Conservation (phyloP, 441 rosid genomes). For the Brassica hybrid region DNA sequence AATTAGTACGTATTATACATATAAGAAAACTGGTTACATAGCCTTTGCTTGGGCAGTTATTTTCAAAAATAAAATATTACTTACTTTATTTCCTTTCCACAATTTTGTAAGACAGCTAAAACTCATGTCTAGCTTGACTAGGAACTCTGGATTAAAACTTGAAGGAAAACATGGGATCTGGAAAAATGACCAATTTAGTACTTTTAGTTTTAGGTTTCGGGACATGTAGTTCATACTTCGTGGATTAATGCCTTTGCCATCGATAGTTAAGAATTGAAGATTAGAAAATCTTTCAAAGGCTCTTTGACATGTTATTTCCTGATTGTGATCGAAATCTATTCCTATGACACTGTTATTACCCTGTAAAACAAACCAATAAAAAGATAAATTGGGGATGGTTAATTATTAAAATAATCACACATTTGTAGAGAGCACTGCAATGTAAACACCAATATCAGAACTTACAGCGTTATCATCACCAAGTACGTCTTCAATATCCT, state of each 20-base stretch:
- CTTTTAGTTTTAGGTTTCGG: background rate
- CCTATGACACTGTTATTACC: background rate
- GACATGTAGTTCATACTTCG: background rate
- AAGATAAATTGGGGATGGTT: background rate
- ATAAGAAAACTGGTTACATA: background rate
- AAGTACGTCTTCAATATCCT: background rate
- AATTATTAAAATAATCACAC: background rate
- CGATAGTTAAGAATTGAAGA: background rate
- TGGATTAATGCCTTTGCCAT: background rate
- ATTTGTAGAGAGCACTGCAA: background rate
- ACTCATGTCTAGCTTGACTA: background rate
- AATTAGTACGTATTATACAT: no score
- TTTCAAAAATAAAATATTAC: background rate
- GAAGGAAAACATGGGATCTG: background rate
- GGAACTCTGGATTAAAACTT: background rate
- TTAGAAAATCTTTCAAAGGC: background rate
- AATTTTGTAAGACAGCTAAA: background rate
- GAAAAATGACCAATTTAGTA: background rate
- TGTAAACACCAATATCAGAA: background rate
- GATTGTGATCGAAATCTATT: background rate
- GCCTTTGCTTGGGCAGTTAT: background rate
- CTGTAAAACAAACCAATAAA: background rate
- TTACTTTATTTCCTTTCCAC: background rate
- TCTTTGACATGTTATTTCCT: background rate
- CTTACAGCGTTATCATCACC: background rate